phyloP scores from a whole-genome alignment of 2,329 filamentous ascomycete species.

The Diplodia mutila region DNA sequence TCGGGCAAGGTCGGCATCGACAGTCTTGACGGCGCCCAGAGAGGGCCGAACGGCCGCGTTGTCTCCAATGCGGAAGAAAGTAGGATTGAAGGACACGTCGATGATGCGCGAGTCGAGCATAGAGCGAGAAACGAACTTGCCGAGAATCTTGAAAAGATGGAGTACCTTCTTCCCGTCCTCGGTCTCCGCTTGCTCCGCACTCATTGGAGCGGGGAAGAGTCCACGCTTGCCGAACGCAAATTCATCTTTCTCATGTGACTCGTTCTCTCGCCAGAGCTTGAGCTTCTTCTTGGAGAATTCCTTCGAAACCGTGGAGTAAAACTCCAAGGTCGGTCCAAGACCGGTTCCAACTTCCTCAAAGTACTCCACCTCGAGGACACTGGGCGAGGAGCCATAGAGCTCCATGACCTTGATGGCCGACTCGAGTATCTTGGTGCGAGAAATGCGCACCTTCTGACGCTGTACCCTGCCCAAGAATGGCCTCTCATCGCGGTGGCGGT shows the following conservation, averaged over 20 bases:
- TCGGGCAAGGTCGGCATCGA: conserved; percentile 83
- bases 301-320: conserved; percentile 95
- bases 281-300: conserved; percentile 98
- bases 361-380: conserved; percentile 95
- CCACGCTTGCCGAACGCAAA: conserved; percentile 84
- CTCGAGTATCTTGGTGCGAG: conserved; percentile 89
- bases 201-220: conserved; percentile 90
- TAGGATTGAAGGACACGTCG: conserved; percentile 95
- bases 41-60: conserved; percentile 74
- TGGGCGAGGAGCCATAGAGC: conserved; percentile 93
- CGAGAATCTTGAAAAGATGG: conserved; percentile 87
- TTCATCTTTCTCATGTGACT: conserved; percentile 71
- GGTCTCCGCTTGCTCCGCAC: conserved; percentile 70
- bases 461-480: conserved; percentile 90
- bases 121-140: conserved; percentile 95
- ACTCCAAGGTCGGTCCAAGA: conserved; percentile 91
- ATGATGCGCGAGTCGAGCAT: conserved; percentile 99
- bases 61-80: conserved; percentile 93
- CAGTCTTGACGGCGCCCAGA: conserved; percentile 83
- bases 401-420: conserved; percentile 99
- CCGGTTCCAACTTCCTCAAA: conserved; percentile 98
- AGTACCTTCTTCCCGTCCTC: conserved; percentile 87
- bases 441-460: conserved; percentile 97
- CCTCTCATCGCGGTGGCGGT: conserved; percentile 82
- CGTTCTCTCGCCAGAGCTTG: conserved; percentile 93